A percentile compares a stretch with the other conserved stretches of the same genome.
Conservation (phyloP, 805 yeast species). For the Myxozyma monticola region DNA sequence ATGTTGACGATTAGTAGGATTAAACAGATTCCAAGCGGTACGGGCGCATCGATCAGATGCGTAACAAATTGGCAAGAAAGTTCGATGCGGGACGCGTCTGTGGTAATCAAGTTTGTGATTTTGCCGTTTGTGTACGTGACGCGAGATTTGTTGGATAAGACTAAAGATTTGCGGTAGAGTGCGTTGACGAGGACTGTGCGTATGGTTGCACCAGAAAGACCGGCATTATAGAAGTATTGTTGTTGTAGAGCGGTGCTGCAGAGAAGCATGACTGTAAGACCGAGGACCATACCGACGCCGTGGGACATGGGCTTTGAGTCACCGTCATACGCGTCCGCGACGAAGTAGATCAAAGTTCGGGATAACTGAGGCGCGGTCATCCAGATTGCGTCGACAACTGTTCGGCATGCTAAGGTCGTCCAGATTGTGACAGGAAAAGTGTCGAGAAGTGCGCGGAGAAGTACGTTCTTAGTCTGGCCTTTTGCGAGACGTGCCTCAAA, state of each 20-base stretch:
- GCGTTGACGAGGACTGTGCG: constrained; percentile 72
- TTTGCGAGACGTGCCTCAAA: constrained; percentile 37
- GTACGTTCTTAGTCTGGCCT: constrained; percentile 35
- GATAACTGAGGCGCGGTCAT: constrained; percentile 69
- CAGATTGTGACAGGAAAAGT: constrained; percentile 41
- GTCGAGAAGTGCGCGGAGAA: constrained; percentile 41
- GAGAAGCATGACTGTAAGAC: constrained; percentile 58
- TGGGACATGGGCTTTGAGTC: constrained; percentile 43
- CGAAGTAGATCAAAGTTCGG: constrained; percentile 62
- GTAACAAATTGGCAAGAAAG: constrained; percentile 71
- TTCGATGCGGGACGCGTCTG: constrained; percentile 80
- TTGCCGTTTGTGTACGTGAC: constrained; percentile 65
- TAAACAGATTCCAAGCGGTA: constrained; percentile 61
- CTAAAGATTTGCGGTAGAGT: constrained; percentile 66
- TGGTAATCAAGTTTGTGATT: constrained; percentile 74
- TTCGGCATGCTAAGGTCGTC: constrained; percentile 38
- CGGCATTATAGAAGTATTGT: constrained; percentile 62
- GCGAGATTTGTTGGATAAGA: constrained; percentile 56
- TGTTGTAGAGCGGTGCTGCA: constrained; percentile 53
- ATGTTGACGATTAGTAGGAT: constrained; percentile 64
- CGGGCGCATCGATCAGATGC: constrained; percentile 61
- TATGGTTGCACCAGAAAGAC: constrained; percentile 66
- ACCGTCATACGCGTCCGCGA: constrained; percentile 49
- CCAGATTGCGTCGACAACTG: constrained; percentile 39
- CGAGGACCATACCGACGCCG: constrained; percentile 79